These are phyloP conservation scores for Ambrosiella xylebori DNA, from an alignment of 2,329 filamentous ascomycete genomes.

Conservation along the genomic window DNA sequence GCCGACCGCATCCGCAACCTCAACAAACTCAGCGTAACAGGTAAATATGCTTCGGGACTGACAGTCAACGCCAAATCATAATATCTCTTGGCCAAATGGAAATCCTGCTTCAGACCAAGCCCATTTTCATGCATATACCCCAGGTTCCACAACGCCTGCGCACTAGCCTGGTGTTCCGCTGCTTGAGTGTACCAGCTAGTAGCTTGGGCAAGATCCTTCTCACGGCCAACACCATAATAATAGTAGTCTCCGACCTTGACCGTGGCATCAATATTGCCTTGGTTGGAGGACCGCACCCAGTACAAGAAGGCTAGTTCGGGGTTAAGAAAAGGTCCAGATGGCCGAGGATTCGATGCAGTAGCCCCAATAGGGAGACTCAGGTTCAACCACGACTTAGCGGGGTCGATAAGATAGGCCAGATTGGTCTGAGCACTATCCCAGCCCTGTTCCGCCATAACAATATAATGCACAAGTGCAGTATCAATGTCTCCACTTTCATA, in stretches of 20 bases:
- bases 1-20: conserved; percentile 74
- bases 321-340: conserved; percentile 28
- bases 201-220: conserved; percentile 62
- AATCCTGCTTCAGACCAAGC: conserved; percentile 81
- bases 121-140: conserved; percentile 99
- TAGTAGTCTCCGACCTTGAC: conserved; percentile 99
- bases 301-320: conserved; percentile 61
- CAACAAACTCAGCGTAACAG: conserved; percentile 72
- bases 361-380: conserved; percentile 33
- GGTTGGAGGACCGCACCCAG: conserved; percentile 87
- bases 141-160: conserved; percentile 90
- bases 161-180: conserved; percentile 78
- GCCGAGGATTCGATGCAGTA: conserved; percentile 7
- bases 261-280: conserved; percentile 80
- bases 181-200: conserved; percentile 85
- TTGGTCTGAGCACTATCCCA: conserved; percentile 84
- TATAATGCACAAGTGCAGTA: conserved; percentile 60
- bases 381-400: conserved; percentile 37
- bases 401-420: conserved; percentile 71
- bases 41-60: conserved; percentile 84
- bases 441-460: conserved; percentile 83
- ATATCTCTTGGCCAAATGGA: conserved; percentile 88
- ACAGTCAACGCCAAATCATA: conserved; percentile 87
- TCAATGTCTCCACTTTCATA: conserved; percentile 67
- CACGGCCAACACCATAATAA: conserved; percentile 59